Base-by-base conservation (phyloP, 768 basidiomycete species). In the Pleurotus cornucopiae region DNA sequence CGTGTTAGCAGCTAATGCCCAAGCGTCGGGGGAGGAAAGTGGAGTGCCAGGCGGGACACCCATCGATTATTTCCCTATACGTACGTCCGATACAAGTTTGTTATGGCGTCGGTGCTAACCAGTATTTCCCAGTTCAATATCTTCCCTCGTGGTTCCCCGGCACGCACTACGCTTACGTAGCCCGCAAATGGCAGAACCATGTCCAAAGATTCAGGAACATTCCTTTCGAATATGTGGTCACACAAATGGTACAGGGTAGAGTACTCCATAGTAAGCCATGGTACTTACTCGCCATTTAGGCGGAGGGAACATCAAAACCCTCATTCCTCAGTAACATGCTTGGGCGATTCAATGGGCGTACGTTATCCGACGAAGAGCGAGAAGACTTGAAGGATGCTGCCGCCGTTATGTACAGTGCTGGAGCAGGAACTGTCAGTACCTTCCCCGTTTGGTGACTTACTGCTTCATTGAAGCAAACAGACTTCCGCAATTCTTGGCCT, bases 31-130 rank as follows among this genome's bases (percentile, higher is more conserved):
- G 4, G 37, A 40, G 6, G 26, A 54, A 6, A 46, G 46, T 5
- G 62, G 60, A 5, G 26, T 53, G 23, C 58, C 58, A 16, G 62
- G 60, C 3, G 56, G 52, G 3, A 64, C 63, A 21, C 49, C 45
- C 6, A 26, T 65, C 3, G 61, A 64, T 41, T 14, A 59, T 5
- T 61, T 61, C 21, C 62, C 60, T 1, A 39, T 55, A 18, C 43
- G 62, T 62, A 45, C n/a, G 25, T 46, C 23, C 38, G 9, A 20
- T 48, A 21, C 14, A 7, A 18, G 5, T 11, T n/a, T 16, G 40
- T 51, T 21, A 30, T 5, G 26, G 14, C 2, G 21, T 26, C 6
- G 56, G 26, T 18, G 7, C 41, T 44, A 11, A 44, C 7, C 9
- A 44, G 6, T 21, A 16, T 44, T 44, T 7, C 14, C 7, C 18